Conservation (phyloP, 257 asterid species). For the Nyctanthes arbortristis region DNA sequence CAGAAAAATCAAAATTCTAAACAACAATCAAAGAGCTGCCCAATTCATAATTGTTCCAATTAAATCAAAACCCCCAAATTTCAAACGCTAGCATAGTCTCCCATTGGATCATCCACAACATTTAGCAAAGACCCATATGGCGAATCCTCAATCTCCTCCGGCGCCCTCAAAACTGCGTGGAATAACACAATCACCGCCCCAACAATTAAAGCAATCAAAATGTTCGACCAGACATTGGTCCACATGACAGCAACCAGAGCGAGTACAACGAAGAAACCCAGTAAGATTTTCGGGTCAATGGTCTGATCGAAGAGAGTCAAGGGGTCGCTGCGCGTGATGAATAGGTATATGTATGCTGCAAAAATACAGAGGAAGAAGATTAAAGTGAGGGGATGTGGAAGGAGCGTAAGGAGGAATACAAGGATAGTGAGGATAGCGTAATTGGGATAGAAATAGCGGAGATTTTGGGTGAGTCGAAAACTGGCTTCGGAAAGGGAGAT, state of each 20-base stretch:
- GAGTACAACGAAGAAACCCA: conserved; percentile 48
- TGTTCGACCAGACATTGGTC: conserved; percentile 60
- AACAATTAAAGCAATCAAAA: conserved; percentile 43
- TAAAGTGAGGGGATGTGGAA: conserved; percentile 64
- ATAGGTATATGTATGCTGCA: conserved; percentile 47
- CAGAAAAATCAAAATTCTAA: neutral
- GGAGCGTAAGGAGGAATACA: conserved; percentile 60
- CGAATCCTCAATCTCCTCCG: conserved; percentile 68
- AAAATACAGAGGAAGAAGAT: conserved; percentile 62
- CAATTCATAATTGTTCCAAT: neutral
- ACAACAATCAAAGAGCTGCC: neutral
- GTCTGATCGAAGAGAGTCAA: conserved; percentile 50
- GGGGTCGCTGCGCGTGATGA: conserved; percentile 55
- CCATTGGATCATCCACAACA: conserved; percentile 72
- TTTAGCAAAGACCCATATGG: conserved; percentile 86
- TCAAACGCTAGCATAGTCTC: conserved; percentile 74
- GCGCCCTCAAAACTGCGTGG: conserved; percentile 81
- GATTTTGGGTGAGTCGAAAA: conserved; percentile 67
- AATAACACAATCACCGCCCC: conserved; percentile 53
- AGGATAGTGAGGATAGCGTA: conserved; percentile 51
- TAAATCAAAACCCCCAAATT: neutral
- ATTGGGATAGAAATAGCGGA: conserved; percentile 70
- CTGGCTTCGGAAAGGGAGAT: conserved; percentile 81
- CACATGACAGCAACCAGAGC: conserved; percentile 59
- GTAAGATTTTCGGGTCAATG: conserved; percentile 49